A percentile compares a stretch with the other conserved stretches of the same genome.
phyloP scores from a whole-genome alignment of 768 basidiomycete species.

The Podaxis carcinomalis region DNA sequence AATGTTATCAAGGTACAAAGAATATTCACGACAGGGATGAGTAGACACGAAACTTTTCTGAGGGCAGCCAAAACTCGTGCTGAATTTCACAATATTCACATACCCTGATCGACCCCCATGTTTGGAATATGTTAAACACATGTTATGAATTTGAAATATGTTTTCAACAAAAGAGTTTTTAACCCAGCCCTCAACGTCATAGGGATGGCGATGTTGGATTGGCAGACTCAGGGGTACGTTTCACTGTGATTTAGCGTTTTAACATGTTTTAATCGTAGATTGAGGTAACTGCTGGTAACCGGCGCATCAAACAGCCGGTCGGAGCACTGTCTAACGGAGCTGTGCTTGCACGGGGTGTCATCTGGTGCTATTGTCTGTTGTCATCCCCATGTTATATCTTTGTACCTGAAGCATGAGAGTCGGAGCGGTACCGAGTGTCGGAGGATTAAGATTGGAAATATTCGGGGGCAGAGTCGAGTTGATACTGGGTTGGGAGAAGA shows the following conservation, averaged over 20 bases:
- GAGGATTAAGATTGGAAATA: background rate
- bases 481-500: background rate
- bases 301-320: background rate
- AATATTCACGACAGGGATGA: no score
- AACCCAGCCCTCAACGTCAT: background rate
- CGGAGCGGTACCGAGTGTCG: background rate
- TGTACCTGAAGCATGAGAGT: background rate
- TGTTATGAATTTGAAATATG: no score
- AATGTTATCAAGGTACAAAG: no score
- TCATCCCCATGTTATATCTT: background rate
- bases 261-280: background rate
- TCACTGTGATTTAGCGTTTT: background rate
- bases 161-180: no score
- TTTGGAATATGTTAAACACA: no score
- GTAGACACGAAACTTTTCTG: no score
- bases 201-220: background rate
- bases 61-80: no score
- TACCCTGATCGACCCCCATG: no score
- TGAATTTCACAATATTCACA: no score
- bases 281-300: background rate
- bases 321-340: background rate
- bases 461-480: background rate
- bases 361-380: background rate
- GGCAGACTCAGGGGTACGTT: background rate
- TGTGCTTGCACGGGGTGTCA: background rate